Evolutionary conservation across 495 filamentous ascomycete genomes (phyloP), one percentile per base, ranked within the genome.

Genomic region (Penicillium nucicola): DNA sequence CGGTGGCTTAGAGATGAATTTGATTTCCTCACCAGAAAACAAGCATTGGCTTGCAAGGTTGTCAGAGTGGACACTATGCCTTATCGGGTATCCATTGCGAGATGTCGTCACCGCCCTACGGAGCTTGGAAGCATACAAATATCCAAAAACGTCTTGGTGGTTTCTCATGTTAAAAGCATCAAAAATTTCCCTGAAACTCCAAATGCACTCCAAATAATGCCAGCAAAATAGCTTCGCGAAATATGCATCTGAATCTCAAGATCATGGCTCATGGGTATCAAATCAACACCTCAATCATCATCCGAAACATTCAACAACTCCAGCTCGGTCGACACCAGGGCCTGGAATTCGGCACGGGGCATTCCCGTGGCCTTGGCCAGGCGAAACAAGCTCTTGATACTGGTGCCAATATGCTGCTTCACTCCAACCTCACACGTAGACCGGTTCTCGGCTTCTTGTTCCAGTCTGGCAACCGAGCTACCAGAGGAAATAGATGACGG

Each of bases 391-490:
- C 88, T 93, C 76, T 95, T 92, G 52, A 98, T 83, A 61, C 85
- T 92, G 6, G 88, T 83, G 36, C 86, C 82, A 20, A 98, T 85
- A 67, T 97, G 93, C 66, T 95, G 89, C 66, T 89, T 89, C 17
- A 97, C 83, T 3, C 85, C 91, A 12, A 88, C 75, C 62, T 96
- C 90, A 45, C 77, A 85, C 42, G 83, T 79, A 15, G 83, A 83
- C 50, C 83, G 82, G 40, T 67, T 81, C 42, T 79, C 79, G 3
- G 85, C 87, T 18, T 75, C 76, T 23, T 80, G 77, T 58, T 89
- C 89, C 34, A 91, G 65, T 52, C 75, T 84, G 5, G 84, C 82
- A 13, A 92, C 68, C 0, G 80, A 82, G 31, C 80, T 82, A 37
- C 71, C 71, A 11, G 79, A 81, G 44, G 81, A 82, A 12, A 77